Evolutionary conservation across 1,284 basidiomycete genomes (phyloP), one percentile per base, ranked within the genome.

Genomic region (Ustilago tritici): DNA sequence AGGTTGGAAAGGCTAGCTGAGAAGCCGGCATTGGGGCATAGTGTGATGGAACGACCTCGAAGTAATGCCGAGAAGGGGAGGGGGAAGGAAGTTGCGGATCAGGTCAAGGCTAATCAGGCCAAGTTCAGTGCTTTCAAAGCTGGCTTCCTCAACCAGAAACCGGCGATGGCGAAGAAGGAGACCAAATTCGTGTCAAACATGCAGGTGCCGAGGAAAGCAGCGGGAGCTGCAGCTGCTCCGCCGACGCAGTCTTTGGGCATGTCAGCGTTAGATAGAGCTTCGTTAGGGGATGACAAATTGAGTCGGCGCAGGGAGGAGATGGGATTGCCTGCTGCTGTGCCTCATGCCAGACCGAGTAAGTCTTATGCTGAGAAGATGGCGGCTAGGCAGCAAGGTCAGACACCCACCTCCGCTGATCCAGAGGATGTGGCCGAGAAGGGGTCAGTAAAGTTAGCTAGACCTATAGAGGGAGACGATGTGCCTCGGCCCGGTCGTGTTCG

Each of bases 341-440:
- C 84, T 3, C 84, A 85, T 54, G 84, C 84, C 7, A 55, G 84
- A 15, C 84, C 84, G 15, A 76, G 79, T n/a, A 85, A 85, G 57
- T 83, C 84, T 34, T 85, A 76, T 57, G 81, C 80, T 0, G 79
- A 79, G 43, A 81, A 80, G 56, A 75, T 85, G 52, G 71, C 53
- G 59, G 69, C 62, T 23, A 56, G 65, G 23, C 63, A 66, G 23
- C 32, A 67, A 28, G 76, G 70, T 7, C n/a, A 15, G 28, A 28
- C 28, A 6, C 6, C 31, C 2, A 53, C 43, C 3, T 34, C 8
- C 4, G 11, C 9, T 8, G 61, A 53, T 3, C 57, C 41, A 31
- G 53, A 40, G 34, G 69, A 60, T 15, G 59, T 49, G 19, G 57
- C 6, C 23, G 60, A 19, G 17, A 58, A 55, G 7, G 55, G 28